Base-by-base conservation (phyloP, 106 monocot genomes). In the Amphibolis antarctica region DNA sequence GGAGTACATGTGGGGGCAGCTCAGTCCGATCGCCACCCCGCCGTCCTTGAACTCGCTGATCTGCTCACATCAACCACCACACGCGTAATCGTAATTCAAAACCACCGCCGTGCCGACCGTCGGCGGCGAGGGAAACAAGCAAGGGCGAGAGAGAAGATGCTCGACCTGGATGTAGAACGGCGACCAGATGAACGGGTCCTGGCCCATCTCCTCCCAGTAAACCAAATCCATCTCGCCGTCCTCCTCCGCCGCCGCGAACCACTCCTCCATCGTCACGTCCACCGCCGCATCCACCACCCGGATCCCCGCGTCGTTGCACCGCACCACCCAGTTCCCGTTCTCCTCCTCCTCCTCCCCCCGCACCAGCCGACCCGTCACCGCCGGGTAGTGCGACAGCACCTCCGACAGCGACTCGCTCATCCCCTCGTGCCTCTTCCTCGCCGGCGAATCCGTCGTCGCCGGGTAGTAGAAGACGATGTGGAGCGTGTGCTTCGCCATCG, bases 261-360 rank as follows among this genome's bases (percentile, higher is more conserved):
- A 94, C 59, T 82, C 81, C 4, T 86, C 79, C 62, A 94, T 18
- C 9, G 74, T 60, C 9, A 47, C 78, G 0, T 46, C 60, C 30
- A 64, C 84, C 56, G 44, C 28, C 0, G 86, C 94, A 28, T 89
- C 94, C 25, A 84, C 11, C 53, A 80, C 44, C 46, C 94, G 60
- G 18, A 89, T 76, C 3, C 94, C 94, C 6, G 89, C 85, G 52
- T 94, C 94, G 65, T 89, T 94, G 65, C 89, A 89, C 72, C 71
- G 70, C 42, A 89, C 81, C 17, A 76, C 30, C 85, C 86, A 94
- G 27, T 71, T 74, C 21, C 76, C 75, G 20, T 72, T 68, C 36
- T 66, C 82, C 1, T 17, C 71, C 18, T 72, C 71, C 36, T 66
- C 82, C 1, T 17, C 71, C 18, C 53, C 66, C 5, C 77, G 25